phyloP scores from a whole-genome alignment of 2,329 filamentous ascomycete genomes.

The Raffaelea deltoideospora region DNA sequence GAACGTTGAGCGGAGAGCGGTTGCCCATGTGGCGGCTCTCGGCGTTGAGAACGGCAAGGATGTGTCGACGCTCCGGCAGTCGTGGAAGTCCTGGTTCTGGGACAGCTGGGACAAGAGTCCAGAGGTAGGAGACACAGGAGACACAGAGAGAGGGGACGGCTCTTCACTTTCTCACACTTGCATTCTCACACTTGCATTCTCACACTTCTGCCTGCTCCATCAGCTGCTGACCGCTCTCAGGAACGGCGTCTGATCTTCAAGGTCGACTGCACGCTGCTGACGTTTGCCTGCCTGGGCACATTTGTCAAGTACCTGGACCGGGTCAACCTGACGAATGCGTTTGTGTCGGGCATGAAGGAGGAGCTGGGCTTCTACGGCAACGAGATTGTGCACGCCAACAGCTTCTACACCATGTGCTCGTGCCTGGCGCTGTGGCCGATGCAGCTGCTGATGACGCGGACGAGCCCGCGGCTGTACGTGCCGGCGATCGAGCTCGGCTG shows the following conservation, averaged over 20 bases:
- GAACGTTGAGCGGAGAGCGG: too few species aligned
- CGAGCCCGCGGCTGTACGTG: constrained; percentile 27
- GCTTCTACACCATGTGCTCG: constrained; percentile 21
- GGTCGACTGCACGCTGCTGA: constrained; percentile 18
- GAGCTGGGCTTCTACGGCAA: constrained; percentile 24
- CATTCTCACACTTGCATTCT: too few species aligned
- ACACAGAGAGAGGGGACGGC: too few species aligned
- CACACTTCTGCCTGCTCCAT: too few species aligned
- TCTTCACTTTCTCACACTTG: too few species aligned
- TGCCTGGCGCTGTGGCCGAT: constrained; percentile 15
- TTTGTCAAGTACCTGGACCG: constrained; percentile 29
- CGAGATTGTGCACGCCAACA: constrained; percentile 20
- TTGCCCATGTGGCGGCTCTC: too few species aligned
- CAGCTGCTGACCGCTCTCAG: too few species aligned
- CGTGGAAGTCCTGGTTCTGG: too few species aligned
- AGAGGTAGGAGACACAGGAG: too few species aligned
- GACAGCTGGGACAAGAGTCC: too few species aligned
- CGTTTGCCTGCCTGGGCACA: constrained; percentile 24
- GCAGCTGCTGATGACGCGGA: constrained; percentile 22
- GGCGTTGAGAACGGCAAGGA: too few species aligned
- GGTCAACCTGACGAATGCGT: constrained; percentile 23
- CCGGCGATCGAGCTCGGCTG: constrained; percentile 23
- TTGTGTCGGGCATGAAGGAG: constrained; percentile 30
- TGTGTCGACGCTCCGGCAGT: too few species aligned
- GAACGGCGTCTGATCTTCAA: constrained; percentile 18